Evolutionary conservation across 208 protist genomes (phyloP).

Genomic region (Trypanosoma cruzi): DNA sequence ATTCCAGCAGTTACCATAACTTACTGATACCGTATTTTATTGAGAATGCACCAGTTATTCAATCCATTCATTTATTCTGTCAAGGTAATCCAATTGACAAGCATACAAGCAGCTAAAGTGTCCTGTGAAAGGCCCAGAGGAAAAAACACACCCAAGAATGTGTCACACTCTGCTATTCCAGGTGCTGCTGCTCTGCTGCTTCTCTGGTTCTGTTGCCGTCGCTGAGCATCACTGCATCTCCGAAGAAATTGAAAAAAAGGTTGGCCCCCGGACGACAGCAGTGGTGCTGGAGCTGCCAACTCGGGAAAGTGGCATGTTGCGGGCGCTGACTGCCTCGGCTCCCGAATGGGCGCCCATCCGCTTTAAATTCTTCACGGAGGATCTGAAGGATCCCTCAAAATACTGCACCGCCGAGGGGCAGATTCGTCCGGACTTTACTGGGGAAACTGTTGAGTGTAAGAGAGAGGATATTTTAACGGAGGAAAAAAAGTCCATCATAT

Average conservation of each 20-base stretch:
- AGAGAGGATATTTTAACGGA: no score
- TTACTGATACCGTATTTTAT: no score
- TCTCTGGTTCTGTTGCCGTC: not conserved
- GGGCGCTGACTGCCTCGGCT: not conserved
- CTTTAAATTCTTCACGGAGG: slow-evolving; percentile 37
- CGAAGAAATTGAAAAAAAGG: not conserved
- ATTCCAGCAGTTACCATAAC: no score
- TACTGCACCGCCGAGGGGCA: no score
- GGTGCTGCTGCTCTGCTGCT: not conserved
- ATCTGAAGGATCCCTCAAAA: slow-evolving; percentile 34
- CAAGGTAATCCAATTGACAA: no score
- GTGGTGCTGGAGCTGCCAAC: slow-evolving; percentile 3
- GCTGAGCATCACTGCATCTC: not conserved
- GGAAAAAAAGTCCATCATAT: no score
- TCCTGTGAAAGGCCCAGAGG: no score
- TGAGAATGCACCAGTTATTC: no score
- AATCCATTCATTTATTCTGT: no score
- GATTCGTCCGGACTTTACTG: no score
- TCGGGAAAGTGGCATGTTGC: not conserved
- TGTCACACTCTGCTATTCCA: not conserved
- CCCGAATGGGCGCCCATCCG: slow-evolving; percentile 41
- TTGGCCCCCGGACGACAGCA: not conserved
- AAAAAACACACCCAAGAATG: not conserved
- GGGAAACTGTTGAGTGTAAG: no score
- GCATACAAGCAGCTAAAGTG: no score